Evolutionary conservation across 2,329 filamentous ascomycete genomes (phyloP), one percentile per base, ranked within the genome.

Genomic region (Beauveria sp.): DNA sequence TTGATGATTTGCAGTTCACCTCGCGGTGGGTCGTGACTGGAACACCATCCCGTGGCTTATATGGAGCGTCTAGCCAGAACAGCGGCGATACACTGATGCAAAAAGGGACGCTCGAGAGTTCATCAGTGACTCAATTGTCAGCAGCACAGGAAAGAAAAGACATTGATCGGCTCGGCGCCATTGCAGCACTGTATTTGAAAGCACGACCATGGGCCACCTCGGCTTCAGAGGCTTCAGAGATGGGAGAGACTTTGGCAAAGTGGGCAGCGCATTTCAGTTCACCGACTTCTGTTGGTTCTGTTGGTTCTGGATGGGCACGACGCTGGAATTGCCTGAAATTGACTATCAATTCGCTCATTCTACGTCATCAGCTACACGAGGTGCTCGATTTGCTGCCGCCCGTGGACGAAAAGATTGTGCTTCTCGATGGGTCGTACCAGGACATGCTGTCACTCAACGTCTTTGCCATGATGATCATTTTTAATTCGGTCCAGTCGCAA

Each of bases 11-110:
- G n/a, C 75, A 80, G 12, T 76, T 91, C 18, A 87, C 91, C 52
- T 84, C 90, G 20, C 85, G 89, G 10, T 97, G 93, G 93, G 85
- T 96, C 4, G 88, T 96, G 0, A 96, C 90, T 1, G 93, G 93
- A 61, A 98, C 93, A 0, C 93, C 93, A 2, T 91, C 92, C 0
- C 87, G 87, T 64, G 90, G 92, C 10, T 77, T 97, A 0, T 90
- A 91, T 61, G 91, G 93, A 0, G 4, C 51, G 12, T 38, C 34
- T 38, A 5, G 34, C 34, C 34, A 38, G 12, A 38, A 12, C 12
- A 38, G 34, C 34, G 34, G 34, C 5, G 34, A 38, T 38, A 38
- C 12, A 38, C 34, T 38, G 34, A 1, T 38, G 12, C 34, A 38
- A 14, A 10, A 38, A 38, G 34, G 12, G 34, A 10, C 12, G 34